Percentiles rank a stretch among this genome's conserved stretches.
These are phyloP conservation scores for Euptelea pleiosperma DNA, from an alignment of 164 flowering plant genomes.

Conservation along the genomic window DNA sequence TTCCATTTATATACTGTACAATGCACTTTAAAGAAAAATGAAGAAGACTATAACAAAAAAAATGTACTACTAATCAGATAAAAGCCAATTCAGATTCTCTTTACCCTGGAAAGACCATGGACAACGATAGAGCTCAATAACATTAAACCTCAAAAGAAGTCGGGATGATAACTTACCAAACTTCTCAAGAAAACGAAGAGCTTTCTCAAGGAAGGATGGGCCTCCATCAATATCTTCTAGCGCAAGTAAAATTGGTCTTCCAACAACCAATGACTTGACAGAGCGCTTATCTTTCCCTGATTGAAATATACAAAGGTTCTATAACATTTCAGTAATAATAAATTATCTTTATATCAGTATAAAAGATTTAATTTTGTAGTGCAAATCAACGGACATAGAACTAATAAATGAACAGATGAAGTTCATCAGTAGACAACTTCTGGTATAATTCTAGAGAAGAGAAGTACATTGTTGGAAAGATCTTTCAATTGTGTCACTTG, in stretches of 20 bases:
- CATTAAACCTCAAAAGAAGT: neutral
- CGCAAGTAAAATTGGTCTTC: conserved; percentile 98
- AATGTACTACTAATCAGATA: neutral
- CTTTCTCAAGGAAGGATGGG: conserved; percentile 97
- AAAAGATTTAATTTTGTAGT: neutral
- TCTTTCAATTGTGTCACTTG: conserved; percentile 68
- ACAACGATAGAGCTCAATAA: neutral
- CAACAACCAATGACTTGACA: conserved; percentile 93
- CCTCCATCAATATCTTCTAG: conserved; percentile 99
- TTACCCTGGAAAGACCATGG: neutral
- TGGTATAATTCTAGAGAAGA: neutral
- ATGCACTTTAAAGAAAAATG: too few relatives aligned
- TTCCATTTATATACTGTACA: too few relatives aligned
- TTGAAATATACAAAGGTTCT: conserved; percentile 1
- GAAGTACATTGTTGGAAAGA: conserved; percentile 77
- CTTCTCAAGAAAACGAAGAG: conserved; percentile 88
- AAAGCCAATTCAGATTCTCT: neutral
- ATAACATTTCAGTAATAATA: neutral
- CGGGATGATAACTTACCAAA: conserved; percentile 51
- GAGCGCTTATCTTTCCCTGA: conserved; percentile 94
- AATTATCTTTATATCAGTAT: neutral
- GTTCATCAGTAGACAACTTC: neutral
- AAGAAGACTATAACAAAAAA: too few relatives aligned
- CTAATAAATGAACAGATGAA: neutral
- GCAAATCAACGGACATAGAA: neutral